Conservation (phyloP, 306 rosid genomes). For the Quercus cerris region DNA sequence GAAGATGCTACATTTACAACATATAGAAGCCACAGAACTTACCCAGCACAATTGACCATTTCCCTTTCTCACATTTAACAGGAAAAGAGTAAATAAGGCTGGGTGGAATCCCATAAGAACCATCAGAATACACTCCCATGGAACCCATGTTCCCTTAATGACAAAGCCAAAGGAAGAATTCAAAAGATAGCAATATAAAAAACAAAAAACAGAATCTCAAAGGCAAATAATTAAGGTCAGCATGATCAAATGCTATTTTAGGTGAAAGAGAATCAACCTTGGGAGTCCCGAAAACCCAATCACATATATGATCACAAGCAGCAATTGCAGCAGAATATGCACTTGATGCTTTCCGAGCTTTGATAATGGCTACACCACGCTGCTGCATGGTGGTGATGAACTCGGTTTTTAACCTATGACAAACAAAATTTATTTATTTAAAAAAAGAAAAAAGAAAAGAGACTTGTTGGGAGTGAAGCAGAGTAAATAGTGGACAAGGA, state of each 20-base stretch:
- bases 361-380: conserved; percentile 64
- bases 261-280: conserved; percentile 43
- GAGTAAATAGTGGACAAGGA: not conserved
- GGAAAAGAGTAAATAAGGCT: no score
- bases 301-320: conserved; percentile 72
- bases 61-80: no score
- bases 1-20: no score
- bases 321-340: conserved; percentile 73
- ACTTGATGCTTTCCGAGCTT: conserved; percentile 63
- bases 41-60: no score
- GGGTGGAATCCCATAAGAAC: no score
- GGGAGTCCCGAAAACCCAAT: conserved; percentile 71
- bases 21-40: no score
- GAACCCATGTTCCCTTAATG: no score
- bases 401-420: conserved; percentile 59
- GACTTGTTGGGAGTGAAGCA: not conserved
- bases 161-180: no score
- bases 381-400: conserved; percentile 73
- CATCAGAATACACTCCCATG: no score
- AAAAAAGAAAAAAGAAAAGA: not conserved
- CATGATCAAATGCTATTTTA: conserved; percentile 2
- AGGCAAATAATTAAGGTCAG: not conserved
- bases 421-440: not conserved
- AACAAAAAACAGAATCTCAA: not conserved
- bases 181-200: no score